Conservation (phyloP, 208 protist species). For the Trypanosoma avium region DNA sequence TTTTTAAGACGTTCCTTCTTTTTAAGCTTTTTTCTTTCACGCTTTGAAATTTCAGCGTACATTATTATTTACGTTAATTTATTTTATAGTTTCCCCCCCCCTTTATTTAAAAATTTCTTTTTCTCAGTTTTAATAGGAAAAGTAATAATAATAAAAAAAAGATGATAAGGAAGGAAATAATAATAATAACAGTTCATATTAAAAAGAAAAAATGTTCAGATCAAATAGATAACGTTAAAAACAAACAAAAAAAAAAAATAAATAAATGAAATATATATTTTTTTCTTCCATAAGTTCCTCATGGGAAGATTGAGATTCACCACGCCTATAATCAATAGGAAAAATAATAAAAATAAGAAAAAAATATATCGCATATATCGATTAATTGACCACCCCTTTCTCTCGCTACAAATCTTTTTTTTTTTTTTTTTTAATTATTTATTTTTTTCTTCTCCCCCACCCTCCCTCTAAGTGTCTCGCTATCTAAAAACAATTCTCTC, state of each 20-base stretch:
- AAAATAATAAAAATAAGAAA: too few relatives aligned
- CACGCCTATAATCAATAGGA: too few relatives aligned
- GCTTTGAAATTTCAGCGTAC: constrained; percentile 11
- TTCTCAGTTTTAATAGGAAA: too few relatives aligned
- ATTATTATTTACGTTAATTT: neutral
- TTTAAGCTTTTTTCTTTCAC: neutral
- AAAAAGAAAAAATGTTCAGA: neutral
- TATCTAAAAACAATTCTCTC: too few relatives aligned
- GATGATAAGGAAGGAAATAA: too few relatives aligned
- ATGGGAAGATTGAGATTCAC: too few relatives aligned
- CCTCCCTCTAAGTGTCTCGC: too few relatives aligned
- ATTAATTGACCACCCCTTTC: neutral
- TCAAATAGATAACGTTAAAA: neutral
- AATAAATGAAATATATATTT: neutral
- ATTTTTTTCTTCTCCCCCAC: constrained; percentile 1
- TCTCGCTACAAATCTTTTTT: neutral
- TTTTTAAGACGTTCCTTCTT: constrained; percentile 12
- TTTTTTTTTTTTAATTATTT: neutral
- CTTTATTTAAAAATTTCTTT: too few relatives aligned
- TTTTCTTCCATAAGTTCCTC: too few relatives aligned
- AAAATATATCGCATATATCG: neutral
- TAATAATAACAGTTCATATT: neutral
- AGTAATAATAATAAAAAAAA: too few relatives aligned
- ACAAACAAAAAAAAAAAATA: neutral
- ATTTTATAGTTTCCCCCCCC: neutral